Percentiles rank a stretch among this genome's conserved stretches.
These are phyloP conservation scores for Phytophthora pistaciae DNA, from an alignment of 352 stramenopile genomes.

Conservation along the genomic window DNA sequence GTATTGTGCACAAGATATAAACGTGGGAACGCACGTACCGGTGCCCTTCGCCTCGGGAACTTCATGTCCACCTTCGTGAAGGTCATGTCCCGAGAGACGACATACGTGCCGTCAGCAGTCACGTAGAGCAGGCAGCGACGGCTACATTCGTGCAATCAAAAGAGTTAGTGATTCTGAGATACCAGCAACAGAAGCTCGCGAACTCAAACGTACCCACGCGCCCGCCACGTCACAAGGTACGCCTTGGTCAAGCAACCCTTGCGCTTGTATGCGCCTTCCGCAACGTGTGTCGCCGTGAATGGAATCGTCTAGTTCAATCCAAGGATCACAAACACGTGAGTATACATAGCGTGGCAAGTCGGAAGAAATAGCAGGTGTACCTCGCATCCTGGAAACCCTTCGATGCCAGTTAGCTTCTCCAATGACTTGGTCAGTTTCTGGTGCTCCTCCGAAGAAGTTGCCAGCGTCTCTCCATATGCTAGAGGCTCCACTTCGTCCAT, in stretches of 20 bases:
- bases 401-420: conserved; percentile 72
- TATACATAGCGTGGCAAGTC: not conserved
- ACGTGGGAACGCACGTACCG: conserved; percentile 41
- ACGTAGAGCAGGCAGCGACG: conserved; percentile 85
- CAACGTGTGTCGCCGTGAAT: conserved; percentile 86
- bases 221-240: conserved; percentile 89
- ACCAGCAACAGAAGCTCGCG: not conserved
- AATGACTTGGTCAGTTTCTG: conserved; percentile 56
- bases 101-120: conserved; percentile 71
- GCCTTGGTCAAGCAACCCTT: conserved; percentile 79
- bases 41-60: conserved; percentile 78
- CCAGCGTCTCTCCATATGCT: conserved; percentile 65
- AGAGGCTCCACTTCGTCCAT: conserved; percentile 81
- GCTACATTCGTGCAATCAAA: conserved; percentile 31
- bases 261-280: conserved; percentile 72
- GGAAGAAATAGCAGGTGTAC: conserved; percentile 27
- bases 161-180: conserved; percentile 11
- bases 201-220: conserved; percentile 67
- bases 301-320: conserved; percentile 68
- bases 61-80: conserved; percentile 92
- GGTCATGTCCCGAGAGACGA: conserved; percentile 84
- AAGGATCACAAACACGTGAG: not conserved
- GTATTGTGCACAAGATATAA: not conserved
- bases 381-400: conserved; percentile 88
- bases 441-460: conserved; percentile 74